Percentiles rank a stretch among this genome's conserved stretches.
Evolutionary conservation across 1,284 basidiomycete genomes (phyloP).

Genomic region (Neotropicomus parvogracilis): DNA sequence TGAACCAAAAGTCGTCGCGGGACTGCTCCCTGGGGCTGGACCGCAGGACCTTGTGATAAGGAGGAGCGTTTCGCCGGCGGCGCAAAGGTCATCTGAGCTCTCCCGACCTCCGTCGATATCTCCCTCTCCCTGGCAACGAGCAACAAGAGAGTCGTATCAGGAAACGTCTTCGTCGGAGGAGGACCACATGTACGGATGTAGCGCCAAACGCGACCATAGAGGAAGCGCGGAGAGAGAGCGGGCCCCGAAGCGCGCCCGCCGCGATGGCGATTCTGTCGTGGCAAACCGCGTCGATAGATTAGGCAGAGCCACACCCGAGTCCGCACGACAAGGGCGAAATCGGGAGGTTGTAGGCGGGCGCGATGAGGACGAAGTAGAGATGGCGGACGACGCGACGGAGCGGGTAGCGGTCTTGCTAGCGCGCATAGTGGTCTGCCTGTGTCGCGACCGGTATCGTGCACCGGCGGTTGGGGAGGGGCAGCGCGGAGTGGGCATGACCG

Average conservation of each 20-base stretch:
- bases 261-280: slow-evolving; percentile 13
- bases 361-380: slow-evolving; percentile 2
- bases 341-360: neutral
- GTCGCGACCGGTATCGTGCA: slow-evolving; percentile 20
- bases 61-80: slow-evolving; percentile 11
- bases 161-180: slow-evolving; percentile 12
- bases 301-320: slow-evolving; percentile 11
- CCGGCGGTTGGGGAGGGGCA: slow-evolving; percentile 4
- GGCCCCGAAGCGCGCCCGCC: slow-evolving; percentile 27
- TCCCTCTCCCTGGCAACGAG: slow-evolving; percentile 1
- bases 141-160: slow-evolving; percentile 11
- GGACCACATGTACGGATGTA: slow-evolving; percentile 4
- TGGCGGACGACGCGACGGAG: slow-evolving; percentile 9
- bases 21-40: slow-evolving; percentile 8
- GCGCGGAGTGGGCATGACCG: slow-evolving; percentile 23
- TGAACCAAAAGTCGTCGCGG: neutral
- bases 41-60: slow-evolving; percentile 14
- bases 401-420: slow-evolving; percentile 21
- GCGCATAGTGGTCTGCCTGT: slow-evolving; percentile 24
- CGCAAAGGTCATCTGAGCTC: slow-evolving; percentile 2
- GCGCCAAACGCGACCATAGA: slow-evolving; percentile 14
- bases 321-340: slow-evolving; percentile 2
- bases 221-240: slow-evolving; percentile 26
- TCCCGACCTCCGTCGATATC: slow-evolving; percentile 5
- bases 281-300: slow-evolving; percentile 12